A percentile compares a stretch with the other conserved stretches of the same genome.
These are phyloP conservation scores for Raphanus raphanistrum DNA, from an alignment of 345 rosid species.

Conservation along the genomic window DNA sequence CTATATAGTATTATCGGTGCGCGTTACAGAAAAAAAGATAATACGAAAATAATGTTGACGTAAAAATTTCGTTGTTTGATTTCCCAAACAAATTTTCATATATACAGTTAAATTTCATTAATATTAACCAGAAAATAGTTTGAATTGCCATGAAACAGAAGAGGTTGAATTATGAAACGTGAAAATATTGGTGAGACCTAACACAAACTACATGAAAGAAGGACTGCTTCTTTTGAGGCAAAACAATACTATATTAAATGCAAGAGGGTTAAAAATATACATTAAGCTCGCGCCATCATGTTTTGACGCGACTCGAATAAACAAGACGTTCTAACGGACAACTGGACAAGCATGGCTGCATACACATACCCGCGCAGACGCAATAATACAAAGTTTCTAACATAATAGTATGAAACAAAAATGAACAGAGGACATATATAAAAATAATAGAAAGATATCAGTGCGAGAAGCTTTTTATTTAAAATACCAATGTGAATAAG, in stretches of 20 bases:
- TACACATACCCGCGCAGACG: no score
- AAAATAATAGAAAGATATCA: no score
- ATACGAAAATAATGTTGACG: not conserved
- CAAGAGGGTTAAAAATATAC: not conserved
- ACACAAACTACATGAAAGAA: not conserved
- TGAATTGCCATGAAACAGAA: not conserved
- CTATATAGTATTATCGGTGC: not conserved
- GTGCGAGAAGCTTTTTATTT: no score
- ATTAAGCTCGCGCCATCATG: no score
- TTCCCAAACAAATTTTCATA: not conserved
- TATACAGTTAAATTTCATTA: not conserved
- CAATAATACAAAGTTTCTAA: no score
- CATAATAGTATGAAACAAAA: no score
- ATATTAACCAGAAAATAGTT: not conserved
- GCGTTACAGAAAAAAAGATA: not conserved
- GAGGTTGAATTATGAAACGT: not conserved
- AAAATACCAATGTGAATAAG: no score
- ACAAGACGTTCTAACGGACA: no score
- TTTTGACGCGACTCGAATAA: no score
- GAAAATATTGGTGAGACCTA: conserved; percentile 12
- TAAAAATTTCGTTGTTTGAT: not conserved
- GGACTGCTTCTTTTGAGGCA: not conserved
- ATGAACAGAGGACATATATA: no score
- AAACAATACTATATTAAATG: no score
- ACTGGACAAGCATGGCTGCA: no score